Evolutionary conservation across 2,329 filamentous ascomycete genomes (phyloP).

Genomic region (Alternaria triticina): DNA sequence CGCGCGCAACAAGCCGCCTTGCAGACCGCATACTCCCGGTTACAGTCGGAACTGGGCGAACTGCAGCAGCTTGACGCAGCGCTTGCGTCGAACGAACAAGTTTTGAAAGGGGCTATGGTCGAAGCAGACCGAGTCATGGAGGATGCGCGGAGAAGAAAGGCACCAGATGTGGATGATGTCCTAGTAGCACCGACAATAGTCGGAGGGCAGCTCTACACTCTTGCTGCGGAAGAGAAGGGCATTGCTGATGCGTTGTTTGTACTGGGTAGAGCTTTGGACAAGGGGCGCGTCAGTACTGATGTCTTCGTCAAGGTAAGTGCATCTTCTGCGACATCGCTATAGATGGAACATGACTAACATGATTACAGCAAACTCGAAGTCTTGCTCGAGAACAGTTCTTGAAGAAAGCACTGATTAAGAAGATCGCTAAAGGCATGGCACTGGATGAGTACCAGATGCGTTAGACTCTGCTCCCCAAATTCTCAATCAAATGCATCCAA

Average conservation of each 20-base stretch:
- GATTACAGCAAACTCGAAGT: conserved; percentile 64
- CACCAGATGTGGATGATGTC: conserved; percentile 85
- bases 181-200: conserved; percentile 94
- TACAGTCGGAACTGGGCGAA: conserved; percentile 76
- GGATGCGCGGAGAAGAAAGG: conserved; percentile 70
- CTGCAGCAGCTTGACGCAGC: conserved; percentile 74
- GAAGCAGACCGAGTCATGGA: conserved; percentile 81
- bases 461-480: conserved; percentile 9
- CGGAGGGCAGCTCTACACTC: conserved; percentile 86
- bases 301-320: conserved; percentile 73
- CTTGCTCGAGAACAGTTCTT: conserved; percentile 81
- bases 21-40: conserved; percentile 67
- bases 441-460: conserved; percentile 55
- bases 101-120: conserved; percentile 77
- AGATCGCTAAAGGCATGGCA: conserved; percentile 79
- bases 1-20: conserved; percentile 81
- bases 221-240: conserved; percentile 87
- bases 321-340: not conserved
- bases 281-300: conserved; percentile 71
- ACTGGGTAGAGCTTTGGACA: conserved; percentile 75
- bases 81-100: conserved; percentile 76
- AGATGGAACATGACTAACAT: conserved; percentile 11
- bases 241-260: conserved; percentile 87
- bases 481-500: not conserved
- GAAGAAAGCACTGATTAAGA: conserved; percentile 80